Base-by-base conservation (phyloP, 2,329 filamentous ascomycete species). In the Arthrobotrys musiformis region DNA sequence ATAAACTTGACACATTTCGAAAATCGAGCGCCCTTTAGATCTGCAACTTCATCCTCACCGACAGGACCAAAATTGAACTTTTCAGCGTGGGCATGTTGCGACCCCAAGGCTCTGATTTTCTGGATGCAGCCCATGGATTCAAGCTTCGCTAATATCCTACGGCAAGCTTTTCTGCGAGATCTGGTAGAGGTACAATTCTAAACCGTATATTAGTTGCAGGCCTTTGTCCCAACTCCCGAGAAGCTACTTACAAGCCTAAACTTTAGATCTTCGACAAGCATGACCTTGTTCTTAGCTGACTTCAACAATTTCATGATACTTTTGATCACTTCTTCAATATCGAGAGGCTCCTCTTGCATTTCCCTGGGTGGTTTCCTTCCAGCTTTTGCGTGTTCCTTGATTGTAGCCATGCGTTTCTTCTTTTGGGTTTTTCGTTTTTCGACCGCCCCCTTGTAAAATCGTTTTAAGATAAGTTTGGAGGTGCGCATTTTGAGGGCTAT, bases 161-260 rank as follows among this genome's bases (percentile, higher is more conserved):
- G 72, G 13, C 72, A 76, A 2, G 72, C 64, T 30, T 76, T 76
- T 46, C 72, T 64, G 28, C 72, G 64, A 70, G 64, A 70, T 66
- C 66, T 76, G 8, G 72, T 76, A 2, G 72, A 76, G 33, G 72
- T 70, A 37, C 72, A 76, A 64, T 76, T 76, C 72, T 76, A 60
- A 3, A 26, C 2, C 9, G 2, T 19, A 5, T 19, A 42, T 74
- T 54, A 74, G 70, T 42, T 30, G 19, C 2, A 6, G 5, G n/a
- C 15, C 33, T 30, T n/a, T 22, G 11, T 24, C 26, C 9, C 40
- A 11, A 33, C 11, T 26, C 19, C 1, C 13, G 42, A 60, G 17
- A 13, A 4, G 35, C 15, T 35, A 62, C 64, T 76, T 19, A 76
- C 72, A 54, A 76, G 72, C 56, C 72, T 70, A 40, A 76, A 76